Conservation (phyloP, 176 grass and related monocot genomes). For the Pontederia paniculata region DNA sequence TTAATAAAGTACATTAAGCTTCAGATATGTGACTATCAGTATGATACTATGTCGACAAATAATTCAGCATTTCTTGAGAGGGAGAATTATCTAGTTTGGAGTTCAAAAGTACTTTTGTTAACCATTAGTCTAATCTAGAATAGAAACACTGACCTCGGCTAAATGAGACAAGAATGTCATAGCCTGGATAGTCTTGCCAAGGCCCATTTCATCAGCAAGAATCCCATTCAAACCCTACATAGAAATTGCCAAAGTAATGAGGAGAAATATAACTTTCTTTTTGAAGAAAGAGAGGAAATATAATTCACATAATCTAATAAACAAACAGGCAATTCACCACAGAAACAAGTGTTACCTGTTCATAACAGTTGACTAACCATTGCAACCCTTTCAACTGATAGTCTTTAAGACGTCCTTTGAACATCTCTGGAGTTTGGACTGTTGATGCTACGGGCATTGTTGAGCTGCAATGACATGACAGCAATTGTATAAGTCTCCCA, state of each 20-base stretch:
- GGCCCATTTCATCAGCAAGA: slow-evolving; percentile 99
- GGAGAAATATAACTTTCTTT: too few relatives aligned
- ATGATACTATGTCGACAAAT: too few relatives aligned
- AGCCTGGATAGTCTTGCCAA: slow-evolving; percentile 97
- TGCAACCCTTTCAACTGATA: slow-evolving; percentile 97
- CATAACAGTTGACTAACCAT: slow-evolving; percentile 98
- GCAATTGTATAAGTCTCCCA: too few relatives aligned
- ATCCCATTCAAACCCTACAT: slow-evolving; percentile 95
- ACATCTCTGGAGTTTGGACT: slow-evolving; percentile 85
- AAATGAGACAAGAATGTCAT: slow-evolving; percentile 99
- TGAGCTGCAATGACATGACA: slow-evolving; percentile 51
- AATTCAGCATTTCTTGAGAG: too few relatives aligned
- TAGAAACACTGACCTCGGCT: slow-evolving; percentile 70
- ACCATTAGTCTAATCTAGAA: neutral
- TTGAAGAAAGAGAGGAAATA: too few relatives aligned
- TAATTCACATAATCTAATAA: neutral
- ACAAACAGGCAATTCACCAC: slow-evolving; percentile 12
- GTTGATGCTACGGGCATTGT: slow-evolving; percentile 95
- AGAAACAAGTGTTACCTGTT: slow-evolving; percentile 53
- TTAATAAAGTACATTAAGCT: too few relatives aligned
- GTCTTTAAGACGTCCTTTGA: slow-evolving; percentile 94
- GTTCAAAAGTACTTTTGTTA: neutral
- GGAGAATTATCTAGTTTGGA: neutral
- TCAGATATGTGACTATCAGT: too few relatives aligned
- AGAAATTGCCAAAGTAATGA: slow-evolving; percentile 10